Base-by-base conservation (phyloP, 2,329 filamentous ascomycete genomes). In the Chaetoscypha palmicola region DNA sequence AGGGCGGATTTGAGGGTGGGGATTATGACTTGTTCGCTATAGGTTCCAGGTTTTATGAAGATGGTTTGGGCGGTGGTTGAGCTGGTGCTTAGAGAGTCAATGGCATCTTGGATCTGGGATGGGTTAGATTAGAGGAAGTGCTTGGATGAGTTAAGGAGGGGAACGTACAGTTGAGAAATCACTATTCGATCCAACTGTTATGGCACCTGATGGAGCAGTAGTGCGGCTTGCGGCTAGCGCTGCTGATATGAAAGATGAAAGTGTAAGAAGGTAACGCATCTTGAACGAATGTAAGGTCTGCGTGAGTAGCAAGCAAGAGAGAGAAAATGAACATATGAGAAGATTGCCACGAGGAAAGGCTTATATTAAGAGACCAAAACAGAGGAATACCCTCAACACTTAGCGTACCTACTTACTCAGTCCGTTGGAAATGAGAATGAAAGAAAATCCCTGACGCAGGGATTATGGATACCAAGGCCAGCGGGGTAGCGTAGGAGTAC, bases 21-120 rank as follows among this genome's bases (percentile, higher is more conserved):
- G 35, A 79, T 68, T 52, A 68, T 72, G 38, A 79, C 73, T 58
- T 79, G 76, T 56, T 79, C 76, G 10, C 63, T 63, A 63, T 79
- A 79, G 31, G 71, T 77, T 3, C 76, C 76, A 33, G 70, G 60
- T 47, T 72, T 58, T 55, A 79, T 74, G 63, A 77, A 77, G 58
- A 78, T 73, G 50, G 64, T 68, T 48, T 76, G 72, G 10, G 67
- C 65, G 1, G 61, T 50, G 10, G 68, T 69, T 7, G 65, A 65
- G 3, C 64, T 62, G 2, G 66, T 68, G 46, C 65, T 68, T n/a
- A 77, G 62, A 12, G 72, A 69, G 43, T 72, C 59, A 35, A 79
- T 66, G 2, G 74, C 74, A 21, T 63, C 59, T 60, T 72, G 68
- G 38, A 76, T 64, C 63, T 64, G 30, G 14, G 31, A 37, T n/a